Conservation (phyloP, 1,284 basidiomycete genomes). For the Trichosporon coremiiforme region DNA sequence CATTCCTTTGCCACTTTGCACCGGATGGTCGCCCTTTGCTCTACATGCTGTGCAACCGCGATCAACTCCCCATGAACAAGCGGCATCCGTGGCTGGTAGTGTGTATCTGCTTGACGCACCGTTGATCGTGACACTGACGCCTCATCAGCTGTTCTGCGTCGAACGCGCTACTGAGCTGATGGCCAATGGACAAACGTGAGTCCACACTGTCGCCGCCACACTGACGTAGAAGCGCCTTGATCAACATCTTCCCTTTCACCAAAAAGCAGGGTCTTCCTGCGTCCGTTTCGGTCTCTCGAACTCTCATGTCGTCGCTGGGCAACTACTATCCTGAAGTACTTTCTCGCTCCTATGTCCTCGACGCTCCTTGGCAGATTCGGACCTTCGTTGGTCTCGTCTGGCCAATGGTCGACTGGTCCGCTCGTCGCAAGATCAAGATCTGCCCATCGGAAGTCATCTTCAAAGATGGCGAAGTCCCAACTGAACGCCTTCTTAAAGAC, state of each 20-base stretch:
- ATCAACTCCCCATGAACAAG: slow-evolving; percentile 14
- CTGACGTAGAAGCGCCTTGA: slow-evolving; percentile 23
- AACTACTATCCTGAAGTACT: slow-evolving; percentile 46
- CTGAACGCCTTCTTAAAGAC: slow-evolving; percentile 36
- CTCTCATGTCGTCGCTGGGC: slow-evolving; percentile 37
- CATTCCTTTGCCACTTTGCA: slow-evolving; percentile 14
- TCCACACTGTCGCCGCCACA: slow-evolving; percentile 25
- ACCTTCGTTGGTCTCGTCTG: slow-evolving; percentile 49
- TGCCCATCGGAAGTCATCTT: slow-evolving; percentile 31
- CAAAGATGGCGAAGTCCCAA: slow-evolving; percentile 34
- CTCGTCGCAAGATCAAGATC: slow-evolving; percentile 43
- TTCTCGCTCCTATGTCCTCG: slow-evolving; percentile 37
- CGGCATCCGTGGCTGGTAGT: slow-evolving; percentile 8
- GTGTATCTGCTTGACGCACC: neutral
- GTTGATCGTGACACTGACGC: neutral
- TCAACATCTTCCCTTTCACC: slow-evolving; percentile 48
- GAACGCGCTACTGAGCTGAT: slow-evolving; percentile 43
- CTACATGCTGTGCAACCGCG: slow-evolving; percentile 17
- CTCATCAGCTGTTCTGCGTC: neutral
- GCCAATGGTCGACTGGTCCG: slow-evolving; percentile 46
- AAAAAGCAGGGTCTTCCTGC: slow-evolving; percentile 47
- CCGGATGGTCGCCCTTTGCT: slow-evolving; percentile 6
- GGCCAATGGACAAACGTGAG: slow-evolving; percentile 27
- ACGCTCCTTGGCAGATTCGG: slow-evolving; percentile 47
- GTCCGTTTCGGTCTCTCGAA: slow-evolving; percentile 38